Evolutionary conservation across 768 basidiomycete species (phyloP), one percentile per base, ranked within the genome.

Genomic region (Mycena epipterygia): DNA sequence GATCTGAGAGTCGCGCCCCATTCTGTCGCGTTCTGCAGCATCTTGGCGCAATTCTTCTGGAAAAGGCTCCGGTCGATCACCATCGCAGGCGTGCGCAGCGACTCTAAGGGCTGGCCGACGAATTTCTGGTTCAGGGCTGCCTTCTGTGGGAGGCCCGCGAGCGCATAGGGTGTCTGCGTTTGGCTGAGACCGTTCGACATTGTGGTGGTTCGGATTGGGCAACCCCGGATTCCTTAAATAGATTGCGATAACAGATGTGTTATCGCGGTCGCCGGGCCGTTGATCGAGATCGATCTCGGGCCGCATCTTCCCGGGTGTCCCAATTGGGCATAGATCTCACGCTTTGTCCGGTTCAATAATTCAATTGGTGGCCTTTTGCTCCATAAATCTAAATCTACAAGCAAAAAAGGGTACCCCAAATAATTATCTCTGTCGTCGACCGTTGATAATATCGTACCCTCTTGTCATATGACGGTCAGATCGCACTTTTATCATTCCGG

Each of bases 1-100:
- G 91, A 93, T 55, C 95, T 85, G 79, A 96, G 96, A 12, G 76
- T 83, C 19, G 93, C 90, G 2, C 90, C 90, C 87, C 91, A 92
- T 30, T 85, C 84, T 63, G 84, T 84, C 17, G 93, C 89, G 46
- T 88, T 90, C 56, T 83, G 78, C 72, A 93, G 91, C 91, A 96
- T 95, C 66, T 79, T 82, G 14, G 86, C 86, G 78, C 94, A 95
- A 78, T 96, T 96, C 33, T 85, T 79, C 39, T 88, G 88, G 79
- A 96, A 95, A 12, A 90, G 71, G 12, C 87, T 85, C 29, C 92
- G 88, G 81, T 96, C 93, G 71, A 96, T 89, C 68, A 96, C 83
- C 71, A 95, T 80, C 2, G 93, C 93, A 21, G 95, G 95, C 0
- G 95, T 95, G 63, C 93, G 86, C 29, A 95, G 81, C 2, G 80